phyloP scores from a whole-genome alignment of 352 stramenopile species.

The Phytopythium cucurbitacearum region DNA sequence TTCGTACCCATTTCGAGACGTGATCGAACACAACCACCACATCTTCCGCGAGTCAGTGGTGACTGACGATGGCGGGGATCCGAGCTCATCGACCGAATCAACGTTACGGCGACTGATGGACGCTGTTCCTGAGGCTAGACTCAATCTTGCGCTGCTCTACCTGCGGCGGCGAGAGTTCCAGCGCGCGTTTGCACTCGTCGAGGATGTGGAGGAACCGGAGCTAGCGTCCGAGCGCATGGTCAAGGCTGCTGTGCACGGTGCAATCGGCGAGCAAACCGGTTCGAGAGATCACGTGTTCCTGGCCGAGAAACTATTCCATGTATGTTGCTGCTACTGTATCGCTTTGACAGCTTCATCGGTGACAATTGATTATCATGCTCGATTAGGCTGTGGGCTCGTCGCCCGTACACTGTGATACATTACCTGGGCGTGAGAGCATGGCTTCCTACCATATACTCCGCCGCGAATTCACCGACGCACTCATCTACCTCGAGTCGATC shows the following conservation, averaged over 20 bases:
- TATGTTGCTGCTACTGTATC: constrained; percentile 8
- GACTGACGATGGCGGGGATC: too few species aligned
- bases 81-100: background rate
- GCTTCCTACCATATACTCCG: constrained; percentile 64
- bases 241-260: constrained; percentile 56
- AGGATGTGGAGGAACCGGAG: constrained; percentile 54
- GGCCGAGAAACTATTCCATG: constrained; percentile 64
- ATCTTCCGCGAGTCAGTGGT: constrained; percentile 35
- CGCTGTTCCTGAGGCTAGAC: constrained; percentile 22
- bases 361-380: background rate
- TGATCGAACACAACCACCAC: constrained; percentile 47
- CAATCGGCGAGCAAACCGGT: constrained; percentile 50
- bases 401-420: constrained; percentile 49
- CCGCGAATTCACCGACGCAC: constrained; percentile 57
- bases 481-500: constrained; percentile 71
- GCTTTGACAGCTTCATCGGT: background rate
- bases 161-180: constrained; percentile 44
- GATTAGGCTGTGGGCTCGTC: constrained; percentile 37
- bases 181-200: constrained; percentile 51
- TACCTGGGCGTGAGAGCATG: constrained; percentile 67
- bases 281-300: constrained; percentile 73
- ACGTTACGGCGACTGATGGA: background rate
- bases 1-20: constrained; percentile 14
- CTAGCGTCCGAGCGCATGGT: constrained; percentile 40
- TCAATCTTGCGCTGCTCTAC: constrained; percentile 55